Evolutionary conservation across 768 basidiomycete genomes (phyloP).

Genomic region (Mycena olivaceomarginata): DNA sequence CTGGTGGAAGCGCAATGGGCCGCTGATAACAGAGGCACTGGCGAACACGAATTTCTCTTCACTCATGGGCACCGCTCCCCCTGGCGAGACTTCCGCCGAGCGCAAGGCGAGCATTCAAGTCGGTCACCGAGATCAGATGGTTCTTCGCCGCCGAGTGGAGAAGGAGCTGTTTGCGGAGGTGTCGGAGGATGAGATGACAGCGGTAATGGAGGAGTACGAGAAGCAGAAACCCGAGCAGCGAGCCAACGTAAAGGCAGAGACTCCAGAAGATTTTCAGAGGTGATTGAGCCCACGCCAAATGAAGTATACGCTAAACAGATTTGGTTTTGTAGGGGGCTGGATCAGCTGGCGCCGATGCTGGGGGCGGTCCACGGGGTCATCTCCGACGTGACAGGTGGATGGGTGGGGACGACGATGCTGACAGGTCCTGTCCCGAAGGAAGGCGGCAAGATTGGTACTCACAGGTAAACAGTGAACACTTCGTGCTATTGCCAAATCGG

Average conservation of each 20-base stretch:
- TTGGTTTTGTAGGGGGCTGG: background rate
- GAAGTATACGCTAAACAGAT: background rate
- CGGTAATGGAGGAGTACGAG: background rate
- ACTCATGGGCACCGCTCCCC: background rate
- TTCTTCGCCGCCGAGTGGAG: background rate
- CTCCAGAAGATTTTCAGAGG: too few species aligned
- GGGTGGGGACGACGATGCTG: background rate
- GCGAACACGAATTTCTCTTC: background rate
- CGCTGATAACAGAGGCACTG: background rate
- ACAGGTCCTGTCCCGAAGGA: background rate
- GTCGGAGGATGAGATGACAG: background rate
- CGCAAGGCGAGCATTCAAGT: background rate
- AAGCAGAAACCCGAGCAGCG: background rate
- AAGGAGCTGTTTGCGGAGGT: background rate
- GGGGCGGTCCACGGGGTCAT: background rate
- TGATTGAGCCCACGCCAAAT: too few species aligned
- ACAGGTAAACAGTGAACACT: background rate
- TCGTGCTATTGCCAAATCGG: background rate
- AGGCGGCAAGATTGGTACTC: constrained; percentile 12
- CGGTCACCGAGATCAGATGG: background rate
- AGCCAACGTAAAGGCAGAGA: too few species aligned
- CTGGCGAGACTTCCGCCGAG: background rate
- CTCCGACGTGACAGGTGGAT: background rate
- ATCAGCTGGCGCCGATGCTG: background rate
- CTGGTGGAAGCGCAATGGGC: background rate